Conservation (phyloP, 257 asterid genomes). For the Scutellaria baicalensis region DNA sequence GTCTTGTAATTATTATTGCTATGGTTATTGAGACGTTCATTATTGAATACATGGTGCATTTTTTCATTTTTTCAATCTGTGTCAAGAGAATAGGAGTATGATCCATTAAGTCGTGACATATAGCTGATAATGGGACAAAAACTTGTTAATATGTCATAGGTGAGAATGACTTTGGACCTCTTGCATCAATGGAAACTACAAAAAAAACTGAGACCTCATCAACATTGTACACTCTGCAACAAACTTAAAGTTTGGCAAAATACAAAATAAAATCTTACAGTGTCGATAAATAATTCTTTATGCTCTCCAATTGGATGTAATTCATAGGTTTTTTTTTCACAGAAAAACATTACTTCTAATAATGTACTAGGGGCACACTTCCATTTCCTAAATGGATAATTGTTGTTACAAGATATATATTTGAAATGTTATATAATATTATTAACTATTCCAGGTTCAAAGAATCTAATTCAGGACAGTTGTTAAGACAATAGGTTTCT, state of each 20-base stretch:
- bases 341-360: background rate
- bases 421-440: too few relatives aligned
- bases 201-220: background rate
- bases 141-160: background rate
- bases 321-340: background rate
- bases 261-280: background rate
- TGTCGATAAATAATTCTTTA: background rate
- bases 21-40: background rate
- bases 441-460: background rate
- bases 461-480: background rate
- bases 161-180: background rate
- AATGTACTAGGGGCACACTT: background rate
- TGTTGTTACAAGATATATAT: background rate
- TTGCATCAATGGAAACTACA: background rate
- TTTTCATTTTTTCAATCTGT: background rate
- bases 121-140: background rate
- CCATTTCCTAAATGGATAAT: background rate
- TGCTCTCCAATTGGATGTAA: background rate
- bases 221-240: background rate
- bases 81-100: background rate
- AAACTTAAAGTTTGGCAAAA: background rate
- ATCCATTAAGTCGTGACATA: background rate
- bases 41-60: constrained; percentile 1
- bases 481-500: too few relatives aligned
- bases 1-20: background rate